Evolutionary conservation across 2,329 filamentous ascomycete species (phyloP), one percentile per base, ranked within the genome.

Genomic region (Arachnomyces sp.): DNA sequence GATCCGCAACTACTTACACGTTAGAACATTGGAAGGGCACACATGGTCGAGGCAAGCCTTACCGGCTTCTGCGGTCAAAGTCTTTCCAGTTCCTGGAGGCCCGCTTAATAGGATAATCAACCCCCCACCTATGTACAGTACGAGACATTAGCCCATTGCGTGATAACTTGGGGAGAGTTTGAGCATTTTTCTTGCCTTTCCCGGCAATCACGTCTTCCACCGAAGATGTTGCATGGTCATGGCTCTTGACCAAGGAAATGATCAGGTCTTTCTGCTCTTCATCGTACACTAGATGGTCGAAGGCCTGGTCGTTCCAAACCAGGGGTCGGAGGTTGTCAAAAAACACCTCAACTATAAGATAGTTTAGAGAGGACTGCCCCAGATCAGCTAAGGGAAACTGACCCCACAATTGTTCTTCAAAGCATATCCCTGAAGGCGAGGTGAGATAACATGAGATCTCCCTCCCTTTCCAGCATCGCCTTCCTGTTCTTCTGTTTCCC

Each of bases 391-490:
- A 12, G 15, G 11, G 32, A 49, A 36, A 60, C 63, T 55, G 46
- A 65, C 65, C 45, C 69, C 68, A 72, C n/a, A n/a, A n/a, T n/a
- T n/a, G n/a, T 67, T 69, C 52, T 69, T 69, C 37, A 72, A 52
- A 0, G 69, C 62, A 39, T 66, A 74, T 0, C 69, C 71, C 5
- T 65, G 54, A 28, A 71, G 52, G 30, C 67, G 42, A 4, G 64
- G 67, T 0, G 60, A 60, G 43, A 72, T 60, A 38, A 62, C 36
- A 62, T 60, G 4, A 72, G 53, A 11, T 68, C 57, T 0, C 65
- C 53, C 16, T 62, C 55, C 15, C 53, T 52, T 9, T 48, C 48
- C 1, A 72, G 51, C 59, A 73, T 67, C 15, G 57, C 52, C 1
- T 55, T 44, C 44, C 59, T 66, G 51, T 71, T 72, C 40, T 52